A percentile compares a stretch with the other conserved stretches of the same genome.
Conservation (phyloP, 2,329 filamentous ascomycete species). For the Thermothelomyces thermophilus region DNA sequence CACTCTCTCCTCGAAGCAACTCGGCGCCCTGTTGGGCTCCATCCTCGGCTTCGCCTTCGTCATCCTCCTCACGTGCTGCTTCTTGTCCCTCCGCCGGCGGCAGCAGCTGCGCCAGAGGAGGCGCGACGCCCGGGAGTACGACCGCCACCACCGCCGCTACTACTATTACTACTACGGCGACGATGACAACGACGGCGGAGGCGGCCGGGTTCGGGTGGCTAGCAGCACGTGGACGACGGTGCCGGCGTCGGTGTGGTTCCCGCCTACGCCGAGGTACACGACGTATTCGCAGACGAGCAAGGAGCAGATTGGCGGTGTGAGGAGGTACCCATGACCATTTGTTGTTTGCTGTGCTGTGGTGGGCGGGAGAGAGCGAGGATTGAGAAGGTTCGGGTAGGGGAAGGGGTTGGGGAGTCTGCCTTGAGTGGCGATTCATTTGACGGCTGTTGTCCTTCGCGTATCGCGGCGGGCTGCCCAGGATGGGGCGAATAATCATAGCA, state of each 20-base stretch:
- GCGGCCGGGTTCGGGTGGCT: neutral
- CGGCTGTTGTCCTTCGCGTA: too few relatives aligned
- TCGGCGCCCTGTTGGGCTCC: slow-evolving; percentile 38
- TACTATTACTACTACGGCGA: neutral
- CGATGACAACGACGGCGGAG: neutral
- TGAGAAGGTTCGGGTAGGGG: too few relatives aligned
- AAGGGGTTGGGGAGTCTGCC: too few relatives aligned
- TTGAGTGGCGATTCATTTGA: too few relatives aligned
- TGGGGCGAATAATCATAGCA: too few relatives aligned
- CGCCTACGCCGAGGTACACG: slow-evolving; percentile 17
- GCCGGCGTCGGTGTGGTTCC: slow-evolving; percentile 17
- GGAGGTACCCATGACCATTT: slow-evolving; percentile 16
- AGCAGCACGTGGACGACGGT: slow-evolving; percentile 6
- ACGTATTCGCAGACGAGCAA: slow-evolving; percentile 18
- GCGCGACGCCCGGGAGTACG: neutral
- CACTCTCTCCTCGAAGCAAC: slow-evolving; percentile 31
- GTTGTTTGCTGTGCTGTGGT: too few relatives aligned
- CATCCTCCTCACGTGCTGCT: slow-evolving; percentile 18
- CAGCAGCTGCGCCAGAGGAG: neutral
- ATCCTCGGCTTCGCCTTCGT: slow-evolving; percentile 31
- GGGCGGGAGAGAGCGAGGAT: too few relatives aligned
- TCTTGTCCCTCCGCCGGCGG: neutral
- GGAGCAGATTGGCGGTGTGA: slow-evolving; percentile 17
- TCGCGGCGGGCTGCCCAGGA: too few relatives aligned
- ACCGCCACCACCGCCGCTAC: neutral